Percentiles rank a stretch among this genome's conserved stretches.
Evolutionary conservation across 768 basidiomycete species (phyloP).

Genomic region (Tricholoma saponaceum): DNA sequence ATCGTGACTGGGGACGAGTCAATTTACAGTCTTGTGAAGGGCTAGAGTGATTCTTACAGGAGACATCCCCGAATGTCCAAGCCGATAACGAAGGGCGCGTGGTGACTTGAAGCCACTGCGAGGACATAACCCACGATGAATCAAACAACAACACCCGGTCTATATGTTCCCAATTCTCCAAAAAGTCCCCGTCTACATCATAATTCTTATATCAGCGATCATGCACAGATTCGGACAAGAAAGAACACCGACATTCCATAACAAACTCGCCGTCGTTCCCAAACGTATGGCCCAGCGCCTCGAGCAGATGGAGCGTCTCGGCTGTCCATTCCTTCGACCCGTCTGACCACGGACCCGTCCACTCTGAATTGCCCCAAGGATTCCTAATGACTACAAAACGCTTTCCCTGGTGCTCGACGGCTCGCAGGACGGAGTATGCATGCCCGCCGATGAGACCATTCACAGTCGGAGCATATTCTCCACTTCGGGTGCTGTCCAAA

Average conservation of each 20-base stretch:
- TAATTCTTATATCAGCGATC: neutral
- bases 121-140: no score
- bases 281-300: constrained; percentile 40
- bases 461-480: constrained; percentile 22
- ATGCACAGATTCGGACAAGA: neutral
- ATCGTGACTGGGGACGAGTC: constrained; percentile 27
- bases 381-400: constrained; percentile 46
- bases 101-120: constrained; percentile 37
- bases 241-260: constrained; percentile 40
- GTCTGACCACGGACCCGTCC: constrained; percentile 49
- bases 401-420: constrained; percentile 41
- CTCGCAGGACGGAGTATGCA: constrained; percentile 45
- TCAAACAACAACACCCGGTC: constrained; percentile 38
- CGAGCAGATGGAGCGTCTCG: constrained; percentile 43
- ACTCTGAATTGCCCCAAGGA: no score
- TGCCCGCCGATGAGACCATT: constrained; percentile 37
- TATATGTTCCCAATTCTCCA: constrained; percentile 35
- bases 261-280: constrained; percentile 50
- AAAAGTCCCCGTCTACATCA: constrained; percentile 30
- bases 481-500: constrained; percentile 26
- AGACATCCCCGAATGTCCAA: constrained; percentile 39
- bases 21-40: neutral
- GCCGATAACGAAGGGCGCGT: constrained; percentile 22
- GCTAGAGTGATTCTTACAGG: constrained; percentile 21
- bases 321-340: constrained; percentile 52